phyloP scores from a whole-genome alignment of 306 rosid genomes.

The Malus orientalis region DNA sequence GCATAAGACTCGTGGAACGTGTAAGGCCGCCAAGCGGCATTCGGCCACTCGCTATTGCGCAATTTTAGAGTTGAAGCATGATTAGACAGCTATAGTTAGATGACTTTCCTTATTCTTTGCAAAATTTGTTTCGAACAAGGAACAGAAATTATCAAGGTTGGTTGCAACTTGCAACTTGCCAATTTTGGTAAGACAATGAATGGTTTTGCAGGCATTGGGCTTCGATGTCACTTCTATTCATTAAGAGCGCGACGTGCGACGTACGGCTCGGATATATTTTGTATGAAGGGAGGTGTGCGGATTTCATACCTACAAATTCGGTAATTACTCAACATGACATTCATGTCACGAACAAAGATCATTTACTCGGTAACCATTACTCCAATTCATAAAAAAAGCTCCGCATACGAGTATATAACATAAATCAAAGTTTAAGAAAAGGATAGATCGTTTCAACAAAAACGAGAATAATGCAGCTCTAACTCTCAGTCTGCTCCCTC shows the following conservation, averaged over 20 bases:
- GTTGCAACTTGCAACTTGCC: neutral
- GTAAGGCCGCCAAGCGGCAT: too few relatives aligned
- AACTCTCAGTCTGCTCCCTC: conserved; percentile 82
- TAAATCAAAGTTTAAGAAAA: neutral
- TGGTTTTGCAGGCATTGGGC: neutral
- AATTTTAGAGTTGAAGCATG: too few relatives aligned
- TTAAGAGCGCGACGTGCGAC: too few relatives aligned
- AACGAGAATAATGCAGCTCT: neutral
- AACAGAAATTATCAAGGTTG: too few relatives aligned
- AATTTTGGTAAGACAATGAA: neutral
- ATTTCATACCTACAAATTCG: neutral
- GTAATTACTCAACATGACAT: too few relatives aligned
- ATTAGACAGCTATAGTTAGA: too few relatives aligned
- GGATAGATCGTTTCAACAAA: neutral
- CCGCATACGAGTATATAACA: neutral
- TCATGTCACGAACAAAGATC: neutral
- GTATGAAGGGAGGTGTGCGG: neutral
- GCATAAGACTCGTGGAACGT: too few relatives aligned
- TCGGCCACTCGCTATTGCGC: too few relatives aligned
- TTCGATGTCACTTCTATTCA: neutral
- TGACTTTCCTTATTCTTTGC: too few relatives aligned
- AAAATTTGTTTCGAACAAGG: too few relatives aligned
- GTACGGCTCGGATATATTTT: too few relatives aligned
- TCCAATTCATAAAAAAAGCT: neutral
- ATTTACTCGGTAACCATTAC: neutral